Evolutionary conservation across 164 flowering plant species (phyloP).

Genomic region (Brasenia schreberi): DNA sequence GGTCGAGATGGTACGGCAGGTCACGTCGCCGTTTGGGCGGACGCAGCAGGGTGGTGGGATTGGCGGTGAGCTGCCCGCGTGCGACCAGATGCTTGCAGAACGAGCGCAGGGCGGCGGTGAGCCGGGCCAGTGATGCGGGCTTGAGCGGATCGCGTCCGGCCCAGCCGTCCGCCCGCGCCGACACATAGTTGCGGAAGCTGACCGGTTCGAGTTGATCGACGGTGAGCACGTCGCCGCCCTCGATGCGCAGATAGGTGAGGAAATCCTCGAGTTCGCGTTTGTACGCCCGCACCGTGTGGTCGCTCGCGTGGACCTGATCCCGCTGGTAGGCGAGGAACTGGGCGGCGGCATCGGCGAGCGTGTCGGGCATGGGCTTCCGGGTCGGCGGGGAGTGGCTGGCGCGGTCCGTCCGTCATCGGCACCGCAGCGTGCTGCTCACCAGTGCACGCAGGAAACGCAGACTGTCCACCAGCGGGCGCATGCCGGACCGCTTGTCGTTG

Average conservation of each 20-base stretch:
- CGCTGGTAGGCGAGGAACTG: too few relatives aligned
- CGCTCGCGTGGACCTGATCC: too few relatives aligned
- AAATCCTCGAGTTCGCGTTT: not conserved
- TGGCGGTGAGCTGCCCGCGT: not conserved
- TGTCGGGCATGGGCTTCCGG: too few relatives aligned
- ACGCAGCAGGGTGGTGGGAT: not conserved
- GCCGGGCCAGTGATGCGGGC: too few relatives aligned
- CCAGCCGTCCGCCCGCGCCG: not conserved
- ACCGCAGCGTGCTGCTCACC: too few relatives aligned
- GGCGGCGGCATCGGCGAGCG: too few relatives aligned
- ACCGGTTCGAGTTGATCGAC: not conserved
- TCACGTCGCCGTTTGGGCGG: not conserved
- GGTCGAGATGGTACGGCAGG: not conserved
- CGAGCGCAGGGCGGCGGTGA: not conserved
- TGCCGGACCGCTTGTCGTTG: too few relatives aligned
- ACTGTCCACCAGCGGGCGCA: too few relatives aligned
- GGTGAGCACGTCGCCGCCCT: not conserved
- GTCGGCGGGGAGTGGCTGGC: too few relatives aligned
- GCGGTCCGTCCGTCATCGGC: too few relatives aligned
- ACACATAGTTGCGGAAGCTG: not conserved
- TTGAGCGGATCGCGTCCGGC: not conserved
- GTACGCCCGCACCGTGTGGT: slow-evolving; percentile 1
- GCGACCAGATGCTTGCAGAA: not conserved
- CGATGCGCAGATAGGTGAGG: not conserved
- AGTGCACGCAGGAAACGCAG: too few relatives aligned